phyloP scores from a whole-genome alignment of 805 yeast genomes.

The Hanseniaspora pseudoguilliermondii region DNA sequence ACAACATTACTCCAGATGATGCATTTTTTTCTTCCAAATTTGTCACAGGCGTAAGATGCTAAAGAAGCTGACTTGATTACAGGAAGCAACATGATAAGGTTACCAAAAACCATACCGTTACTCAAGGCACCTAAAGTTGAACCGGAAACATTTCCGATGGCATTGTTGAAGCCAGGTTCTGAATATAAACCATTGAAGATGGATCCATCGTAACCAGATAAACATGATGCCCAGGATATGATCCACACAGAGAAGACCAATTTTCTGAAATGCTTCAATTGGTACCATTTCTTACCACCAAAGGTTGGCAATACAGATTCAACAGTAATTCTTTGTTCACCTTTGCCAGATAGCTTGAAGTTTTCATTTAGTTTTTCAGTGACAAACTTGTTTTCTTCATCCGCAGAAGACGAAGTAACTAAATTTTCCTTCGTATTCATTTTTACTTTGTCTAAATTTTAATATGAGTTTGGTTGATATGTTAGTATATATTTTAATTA shows the following conservation, averaged over 20 bases:
- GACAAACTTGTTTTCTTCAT: background rate
- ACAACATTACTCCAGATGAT: conserved; percentile 19
- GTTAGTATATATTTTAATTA: background rate
- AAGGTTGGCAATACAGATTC: conserved; percentile 15
- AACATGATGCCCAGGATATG: conserved; percentile 35
- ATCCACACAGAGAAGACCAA: conserved; percentile 31
- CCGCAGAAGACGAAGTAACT: background rate
- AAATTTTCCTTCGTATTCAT: background rate
- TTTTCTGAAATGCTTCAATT: conserved; percentile 29
- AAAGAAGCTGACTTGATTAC: conserved; percentile 13
- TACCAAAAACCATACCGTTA: conserved; percentile 34
- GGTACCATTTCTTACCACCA: conserved; percentile 26
- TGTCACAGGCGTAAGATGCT: conserved; percentile 24
- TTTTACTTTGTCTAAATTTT: background rate
- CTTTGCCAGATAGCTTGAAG: background rate
- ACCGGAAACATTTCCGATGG: conserved; percentile 31
- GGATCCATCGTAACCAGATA: conserved; percentile 37
- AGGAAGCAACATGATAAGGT: conserved; percentile 23
- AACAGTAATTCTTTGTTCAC: background rate
- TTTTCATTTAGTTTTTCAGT: background rate
- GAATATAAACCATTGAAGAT: conserved; percentile 41
- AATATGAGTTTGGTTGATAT: background rate
- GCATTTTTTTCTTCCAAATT: conserved; percentile 31
- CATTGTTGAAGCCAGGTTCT: conserved; percentile 30
- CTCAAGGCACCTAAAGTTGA: conserved; percentile 31